Conservation (phyloP, 352 stramenopile genomes). For the Globisporangium mamillatum region DNA sequence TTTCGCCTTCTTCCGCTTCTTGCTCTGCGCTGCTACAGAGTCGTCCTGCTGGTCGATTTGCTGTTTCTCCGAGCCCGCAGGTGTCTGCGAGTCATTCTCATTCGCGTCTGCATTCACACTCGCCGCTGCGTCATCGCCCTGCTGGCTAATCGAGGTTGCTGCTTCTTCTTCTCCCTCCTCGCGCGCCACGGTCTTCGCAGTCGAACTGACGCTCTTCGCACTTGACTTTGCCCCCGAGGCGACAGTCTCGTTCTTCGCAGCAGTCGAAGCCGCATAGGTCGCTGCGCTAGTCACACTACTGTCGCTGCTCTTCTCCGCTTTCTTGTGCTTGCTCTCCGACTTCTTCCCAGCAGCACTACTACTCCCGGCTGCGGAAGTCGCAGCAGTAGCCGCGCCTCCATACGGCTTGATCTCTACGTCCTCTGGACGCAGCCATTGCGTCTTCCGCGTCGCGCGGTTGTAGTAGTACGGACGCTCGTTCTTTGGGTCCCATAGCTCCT, state of each 20-base stretch:
- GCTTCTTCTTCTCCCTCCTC: conserved; percentile 3
- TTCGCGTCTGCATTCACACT: not conserved
- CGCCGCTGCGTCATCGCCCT: not conserved
- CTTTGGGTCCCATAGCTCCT: conserved; percentile 86
- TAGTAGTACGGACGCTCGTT: conserved; percentile 86
- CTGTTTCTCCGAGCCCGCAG: conserved; percentile 1
- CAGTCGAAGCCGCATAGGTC: not conserved
- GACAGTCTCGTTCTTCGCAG: not conserved
- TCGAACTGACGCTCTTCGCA: conserved; percentile 1
- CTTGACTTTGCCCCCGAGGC: not conserved
- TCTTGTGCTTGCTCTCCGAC: conserved; percentile 21
- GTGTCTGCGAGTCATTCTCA: not conserved
- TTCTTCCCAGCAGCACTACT: conserved; percentile 19
- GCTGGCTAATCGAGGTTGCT: not conserved
- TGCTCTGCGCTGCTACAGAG: conserved; percentile 9
- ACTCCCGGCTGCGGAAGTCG: conserved; percentile 22
- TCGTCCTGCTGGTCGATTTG: conserved; percentile 9
- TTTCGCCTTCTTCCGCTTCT: conserved; percentile 20
- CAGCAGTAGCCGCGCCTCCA: conserved; percentile 18
- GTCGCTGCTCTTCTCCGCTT: conserved; percentile 16
- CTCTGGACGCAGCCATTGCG: conserved; percentile 78
- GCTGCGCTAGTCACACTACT: not conserved
- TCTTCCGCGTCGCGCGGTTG: conserved; percentile 77
- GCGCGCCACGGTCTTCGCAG: not conserved
- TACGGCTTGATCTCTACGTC: conserved; percentile 76